Percentiles rank a stretch among this genome's conserved stretches.
Conservation (phyloP, 495 filamentous ascomycete species). For the Neurospora sp. region DNA sequence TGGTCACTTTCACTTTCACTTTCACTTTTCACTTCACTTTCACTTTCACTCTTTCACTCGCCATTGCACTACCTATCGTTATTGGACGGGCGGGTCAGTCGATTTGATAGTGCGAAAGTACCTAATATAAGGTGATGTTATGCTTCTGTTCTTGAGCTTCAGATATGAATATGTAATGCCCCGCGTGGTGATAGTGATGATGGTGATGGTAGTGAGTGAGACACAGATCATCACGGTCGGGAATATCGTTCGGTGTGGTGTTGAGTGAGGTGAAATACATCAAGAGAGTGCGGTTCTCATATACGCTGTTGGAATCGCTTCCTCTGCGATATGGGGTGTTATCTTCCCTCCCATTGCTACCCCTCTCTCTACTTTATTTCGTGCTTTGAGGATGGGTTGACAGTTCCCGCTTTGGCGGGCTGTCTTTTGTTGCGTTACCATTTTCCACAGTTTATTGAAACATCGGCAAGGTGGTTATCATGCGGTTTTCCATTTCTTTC, state of each 20-base stretch:
- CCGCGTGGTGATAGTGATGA: not conserved
- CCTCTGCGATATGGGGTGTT: not conserved
- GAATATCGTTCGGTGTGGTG: not conserved
- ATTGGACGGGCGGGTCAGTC: not conserved
- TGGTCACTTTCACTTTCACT: not conserved
- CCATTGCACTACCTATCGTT: not conserved
- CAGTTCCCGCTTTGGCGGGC: not conserved
- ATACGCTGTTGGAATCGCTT: not conserved
- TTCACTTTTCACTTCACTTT: too few species aligned
- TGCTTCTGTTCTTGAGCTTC: not conserved
- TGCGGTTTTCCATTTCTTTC: not conserved
- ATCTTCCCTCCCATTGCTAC: not conserved
- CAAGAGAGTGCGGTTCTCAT: not conserved
- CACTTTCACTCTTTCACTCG: too few species aligned
- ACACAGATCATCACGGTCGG: not conserved
- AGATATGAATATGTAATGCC: not conserved
- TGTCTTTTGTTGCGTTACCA: not conserved
- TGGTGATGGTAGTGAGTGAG: not conserved
- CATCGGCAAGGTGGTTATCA: not conserved
- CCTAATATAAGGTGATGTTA: not conserved
- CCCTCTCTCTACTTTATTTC: not conserved
- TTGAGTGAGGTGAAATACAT: not conserved
- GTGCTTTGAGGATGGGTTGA: not conserved
- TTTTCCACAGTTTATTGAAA: not conserved
- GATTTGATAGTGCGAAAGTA: not conserved